Evolutionary conservation across 73 alveolate genomes (phyloP), one percentile per base, ranked within the genome.

Genomic region (Effrenium voratum): DNA sequence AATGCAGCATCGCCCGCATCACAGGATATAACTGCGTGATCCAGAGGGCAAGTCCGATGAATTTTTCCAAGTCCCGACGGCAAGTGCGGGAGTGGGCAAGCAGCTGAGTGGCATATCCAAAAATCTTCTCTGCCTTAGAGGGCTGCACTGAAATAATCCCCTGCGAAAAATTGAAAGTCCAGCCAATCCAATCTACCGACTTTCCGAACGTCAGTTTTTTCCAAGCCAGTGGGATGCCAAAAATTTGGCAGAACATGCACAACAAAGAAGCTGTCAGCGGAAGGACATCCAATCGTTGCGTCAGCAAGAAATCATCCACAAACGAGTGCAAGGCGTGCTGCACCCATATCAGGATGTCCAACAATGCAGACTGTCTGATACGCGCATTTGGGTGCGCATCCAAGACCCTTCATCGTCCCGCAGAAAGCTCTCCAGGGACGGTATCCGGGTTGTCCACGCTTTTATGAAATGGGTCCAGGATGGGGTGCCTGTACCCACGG

Each of bases 41-140:
- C 90, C 90, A 79, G 68, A 79, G 43, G 2, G 46, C 26, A 4
- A 79, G 70, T 5, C 90, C 90, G 30, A 79, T 79, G 30, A 79
- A 30, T 46, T 45, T 44, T 19, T 79, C 90, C 63, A 79, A 45
- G 1, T 15, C 30, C 0, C 68, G 43, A 2, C 68, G 66, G 1
- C 46, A 15, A 0, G 90, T 79, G 0, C 90, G 0, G 19, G 44
- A 24, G 2, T 32, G 5, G 30, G 41, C 28, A 0, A 26, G 24
- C 70, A 79, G 16, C 1, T 44, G 44, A 5, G 8, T 19, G 16
- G 40, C 5, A 45, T 79, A 79, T 0, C 2, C 90, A 41, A 79
- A 43, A 2, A 45, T 44, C 34, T 79, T 44, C 44, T 22, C 38
- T 0, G 28, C 0, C 52, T 79, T 44, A 5, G 12, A 0, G 30